Percentiles rank a stretch among this genome's conserved stretches.
phyloP scores from a whole-genome alignment of 2,329 filamentous ascomycete species.

The Cercospora canescens region DNA sequence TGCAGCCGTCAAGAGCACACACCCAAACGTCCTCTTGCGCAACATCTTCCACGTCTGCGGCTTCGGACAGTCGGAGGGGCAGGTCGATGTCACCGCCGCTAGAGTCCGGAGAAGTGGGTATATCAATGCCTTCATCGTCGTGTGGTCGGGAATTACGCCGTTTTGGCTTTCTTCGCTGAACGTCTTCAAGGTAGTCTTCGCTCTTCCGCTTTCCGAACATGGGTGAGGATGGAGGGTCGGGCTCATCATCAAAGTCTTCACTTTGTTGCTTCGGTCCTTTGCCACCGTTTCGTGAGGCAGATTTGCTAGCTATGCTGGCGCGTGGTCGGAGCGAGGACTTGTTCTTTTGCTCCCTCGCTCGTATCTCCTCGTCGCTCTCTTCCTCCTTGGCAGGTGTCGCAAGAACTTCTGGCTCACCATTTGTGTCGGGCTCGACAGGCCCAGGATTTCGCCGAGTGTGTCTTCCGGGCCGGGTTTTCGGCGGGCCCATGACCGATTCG shows the following conservation, averaged over 20 bases:
- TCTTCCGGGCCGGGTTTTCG: conserved; percentile 3
- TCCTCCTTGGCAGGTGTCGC: conserved; percentile 23
- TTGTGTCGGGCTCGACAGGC: neutral
- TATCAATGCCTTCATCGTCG: conserved; percentile 38
- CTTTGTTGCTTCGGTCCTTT: conserved; percentile 29
- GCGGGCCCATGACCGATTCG: conserved; percentile 7
- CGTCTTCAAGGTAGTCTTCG: conserved; percentile 4
- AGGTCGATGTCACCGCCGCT: conserved; percentile 11
- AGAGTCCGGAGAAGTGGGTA: conserved; percentile 31
- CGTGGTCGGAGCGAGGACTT: conserved; percentile 37
- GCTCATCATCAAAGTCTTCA: conserved; percentile 27
- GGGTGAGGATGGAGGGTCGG: conserved; percentile 20
- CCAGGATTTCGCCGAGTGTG: conserved; percentile 5
- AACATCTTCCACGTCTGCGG: conserved; percentile 23
- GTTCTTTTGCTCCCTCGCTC: conserved; percentile 31
- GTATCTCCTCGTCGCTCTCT: conserved; percentile 26
- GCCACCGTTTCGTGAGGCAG: conserved; percentile 25
- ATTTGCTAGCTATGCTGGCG: conserved; percentile 33
- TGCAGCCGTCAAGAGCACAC: conserved; percentile 65
- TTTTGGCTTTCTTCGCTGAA: conserved; percentile 19
- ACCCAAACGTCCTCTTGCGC: conserved; percentile 59
- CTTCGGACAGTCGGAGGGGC: conserved; percentile 30
- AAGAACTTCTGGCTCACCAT: too few species aligned
- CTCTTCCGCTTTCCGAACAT: conserved; percentile 22
- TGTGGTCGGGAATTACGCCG: conserved; percentile 25